These are phyloP conservation scores for Trypanosoma melophagium DNA, from an alignment of 208 protist species.

Conservation along the genomic window DNA sequence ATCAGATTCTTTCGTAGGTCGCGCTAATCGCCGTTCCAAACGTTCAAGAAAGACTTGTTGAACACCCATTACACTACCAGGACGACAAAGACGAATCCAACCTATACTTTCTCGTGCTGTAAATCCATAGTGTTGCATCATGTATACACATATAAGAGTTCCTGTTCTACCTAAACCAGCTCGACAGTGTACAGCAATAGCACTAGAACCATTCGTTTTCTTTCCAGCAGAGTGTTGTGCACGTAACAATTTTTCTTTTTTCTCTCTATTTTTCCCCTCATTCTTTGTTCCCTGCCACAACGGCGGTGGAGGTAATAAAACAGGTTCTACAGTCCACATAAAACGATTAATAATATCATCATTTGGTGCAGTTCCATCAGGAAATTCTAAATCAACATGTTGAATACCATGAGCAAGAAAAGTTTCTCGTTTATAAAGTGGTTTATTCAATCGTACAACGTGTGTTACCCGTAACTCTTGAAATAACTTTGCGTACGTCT, in stretches of 20 bases:
- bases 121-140: constrained; percentile 94
- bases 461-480: constrained; percentile 77
- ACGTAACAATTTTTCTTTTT: neutral
- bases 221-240: constrained; percentile 2
- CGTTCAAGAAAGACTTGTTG: constrained; percentile 94
- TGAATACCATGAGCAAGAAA: constrained; percentile 90
- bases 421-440: constrained; percentile 78
- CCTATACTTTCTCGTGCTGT: constrained; percentile 92
- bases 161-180: constrained; percentile 96
- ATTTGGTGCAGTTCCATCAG: constrained; percentile 90
- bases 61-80: constrained; percentile 95
- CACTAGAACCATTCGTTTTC: constrained; percentile 30
- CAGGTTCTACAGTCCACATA: constrained; percentile 77
- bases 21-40: constrained; percentile 61
- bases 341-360: constrained; percentile 87
- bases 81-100: constrained; percentile 93
- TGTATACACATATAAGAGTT: constrained; percentile 88
- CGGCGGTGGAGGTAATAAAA: constrained; percentile 12
- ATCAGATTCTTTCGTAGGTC: constrained; percentile 13
- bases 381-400: constrained; percentile 93
- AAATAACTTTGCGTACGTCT: constrained; percentile 63
- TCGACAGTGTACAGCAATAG: constrained; percentile 95
- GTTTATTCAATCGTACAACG: constrained; percentile 94
- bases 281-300: neutral
- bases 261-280: neutral